Base-by-base conservation (phyloP, 257 asterid genomes). In the Apocynum venetum region DNA sequence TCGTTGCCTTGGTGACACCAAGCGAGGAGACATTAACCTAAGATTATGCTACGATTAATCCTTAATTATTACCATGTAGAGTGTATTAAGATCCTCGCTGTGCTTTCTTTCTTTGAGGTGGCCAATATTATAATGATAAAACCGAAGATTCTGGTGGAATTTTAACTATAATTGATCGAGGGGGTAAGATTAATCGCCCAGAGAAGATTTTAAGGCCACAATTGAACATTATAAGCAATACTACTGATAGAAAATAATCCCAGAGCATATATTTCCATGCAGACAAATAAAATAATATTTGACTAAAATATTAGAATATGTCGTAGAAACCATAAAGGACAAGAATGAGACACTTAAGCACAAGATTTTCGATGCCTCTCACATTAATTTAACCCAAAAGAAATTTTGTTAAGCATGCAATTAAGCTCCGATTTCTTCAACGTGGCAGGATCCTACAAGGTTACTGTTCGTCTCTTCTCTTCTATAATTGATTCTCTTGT, bases 11-110 rank as follows among this genome's bases (percentile, higher is more conserved):
- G 36, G 44, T 81, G 87, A 81, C 85, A 73, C 69, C 82, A 64
- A 52, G 77, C 72, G 64, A 49, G 89, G 88, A 71, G 84, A 85
- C 89, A 80, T 63, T 76, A 73, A 49, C 78, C 82, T 49, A 67
- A 77, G 78, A 81, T 86, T 83, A 80, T 65, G 88, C 76, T 71
- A 67, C 7, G 59, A n/a, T 19, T 72, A 78, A 57, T 78, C 63
- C 47, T 73, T 73, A 25, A 43, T 73, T 71, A 52, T 51, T 2
- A 57, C 66, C 55, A 36, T 60, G 43, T 31, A 6, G 44, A 9
- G 15, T 40, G 52, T 25, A 56, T 40, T 56, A 56, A 43, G 77
- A 47, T 43, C 47, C 38, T 35, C 41, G 41, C 20, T 40, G 48
- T 55, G 10, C 63, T 19, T 56, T 5, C 31, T 19, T 56, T n/a